Conservation (phyloP, 805 yeast genomes). For the Sugiyamaella qingdaonensis region DNA sequence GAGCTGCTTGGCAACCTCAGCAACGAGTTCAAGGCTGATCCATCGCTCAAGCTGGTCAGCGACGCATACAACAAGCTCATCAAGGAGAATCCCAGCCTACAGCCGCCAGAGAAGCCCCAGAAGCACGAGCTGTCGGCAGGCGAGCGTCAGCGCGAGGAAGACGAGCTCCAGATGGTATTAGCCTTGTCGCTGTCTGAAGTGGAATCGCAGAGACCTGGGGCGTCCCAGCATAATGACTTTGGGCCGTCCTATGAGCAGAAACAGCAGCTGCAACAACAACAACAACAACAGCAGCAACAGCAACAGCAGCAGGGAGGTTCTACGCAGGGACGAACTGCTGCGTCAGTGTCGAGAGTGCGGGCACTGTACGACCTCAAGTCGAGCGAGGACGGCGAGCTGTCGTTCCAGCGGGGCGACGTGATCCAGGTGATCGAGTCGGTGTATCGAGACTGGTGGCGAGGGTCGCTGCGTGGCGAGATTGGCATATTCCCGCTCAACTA, state of each 20-base stretch:
- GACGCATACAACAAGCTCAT: slow-evolving; percentile 54
- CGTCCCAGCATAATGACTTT: slow-evolving; percentile 8
- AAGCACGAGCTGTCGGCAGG: slow-evolving; percentile 45
- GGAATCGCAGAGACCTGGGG: slow-evolving; percentile 23
- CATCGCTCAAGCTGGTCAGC: slow-evolving; percentile 65
- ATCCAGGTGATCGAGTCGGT: slow-evolving; percentile 84
- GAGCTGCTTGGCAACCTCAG: slow-evolving; percentile 67
- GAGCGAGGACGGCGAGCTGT: slow-evolving; percentile 78
- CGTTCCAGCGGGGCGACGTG: slow-evolving; percentile 82
- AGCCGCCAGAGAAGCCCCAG: slow-evolving; percentile 54
- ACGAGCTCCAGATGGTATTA: slow-evolving; percentile 71
- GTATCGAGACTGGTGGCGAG: slow-evolving; percentile 95
- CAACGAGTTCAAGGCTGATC: slow-evolving; percentile 64
- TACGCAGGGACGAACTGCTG: slow-evolving; percentile 27
- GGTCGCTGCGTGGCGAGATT: slow-evolving; percentile 69
- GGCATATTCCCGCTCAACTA: slow-evolving; percentile 94
- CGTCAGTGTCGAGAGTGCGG: slow-evolving; percentile 59
- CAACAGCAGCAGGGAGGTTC: slow-evolving; percentile 7
- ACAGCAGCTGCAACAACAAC: slow-evolving; percentile 16
- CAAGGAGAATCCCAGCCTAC: slow-evolving; percentile 37
- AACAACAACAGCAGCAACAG: slow-evolving; percentile 19
- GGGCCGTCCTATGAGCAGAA: slow-evolving; percentile 20
- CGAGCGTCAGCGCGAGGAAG: slow-evolving; percentile 63
- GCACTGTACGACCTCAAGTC: slow-evolving; percentile 81
- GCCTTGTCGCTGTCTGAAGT: slow-evolving; percentile 67